Percentiles rank a stretch among this genome's conserved stretches.
Evolutionary conservation across 441 rosid genomes (phyloP).

Genomic region (Arabidopsis lyrata): DNA sequence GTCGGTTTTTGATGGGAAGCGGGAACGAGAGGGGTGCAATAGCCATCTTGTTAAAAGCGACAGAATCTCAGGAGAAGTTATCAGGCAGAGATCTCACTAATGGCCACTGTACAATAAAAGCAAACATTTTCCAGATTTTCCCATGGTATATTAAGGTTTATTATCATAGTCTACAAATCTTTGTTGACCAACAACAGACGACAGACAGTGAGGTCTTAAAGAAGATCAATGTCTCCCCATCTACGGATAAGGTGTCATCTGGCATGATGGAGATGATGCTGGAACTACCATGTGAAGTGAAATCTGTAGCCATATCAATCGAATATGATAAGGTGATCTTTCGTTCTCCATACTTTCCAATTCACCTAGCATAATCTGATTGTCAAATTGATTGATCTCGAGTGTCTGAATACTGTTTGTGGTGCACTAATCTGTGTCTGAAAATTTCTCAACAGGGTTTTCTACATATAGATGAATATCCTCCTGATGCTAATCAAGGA

Average conservation of each 20-base stretch:
- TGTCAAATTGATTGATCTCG: neutral
- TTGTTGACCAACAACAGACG: constrained; percentile 71
- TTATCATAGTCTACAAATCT: constrained; percentile 73
- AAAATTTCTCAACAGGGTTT: constrained; percentile 66
- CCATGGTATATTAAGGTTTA: constrained; percentile 98
- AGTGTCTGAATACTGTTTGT: constrained; percentile 1
- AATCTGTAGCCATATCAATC: constrained; percentile 75
- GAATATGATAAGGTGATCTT: constrained; percentile 89
- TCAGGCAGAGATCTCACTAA: constrained; percentile 28
- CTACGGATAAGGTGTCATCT: constrained; percentile 89
- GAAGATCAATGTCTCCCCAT: constrained; percentile 80
- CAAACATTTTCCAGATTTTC: constrained; percentile 84
- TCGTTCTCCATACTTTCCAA: neutral
- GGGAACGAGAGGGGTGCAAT: constrained; percentile 98
- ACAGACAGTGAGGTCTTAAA: constrained; percentile 57
- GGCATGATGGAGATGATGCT: constrained; percentile 92
- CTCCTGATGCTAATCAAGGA: constrained; percentile 99
- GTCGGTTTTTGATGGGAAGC: constrained; percentile 94
- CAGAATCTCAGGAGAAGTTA: constrained; percentile 49
- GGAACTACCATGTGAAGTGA: constrained; percentile 76
- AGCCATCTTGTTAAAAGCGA: constrained; percentile 79
- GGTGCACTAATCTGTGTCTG: constrained; percentile 31
- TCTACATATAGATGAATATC: constrained; percentile 92
- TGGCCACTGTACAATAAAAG: constrained; percentile 60
- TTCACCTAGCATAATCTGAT: constrained; percentile 14